Percentiles rank a stretch among this genome's conserved stretches.
phyloP scores from a whole-genome alignment of 106 monocot species.

The Posidonia australis region DNA sequence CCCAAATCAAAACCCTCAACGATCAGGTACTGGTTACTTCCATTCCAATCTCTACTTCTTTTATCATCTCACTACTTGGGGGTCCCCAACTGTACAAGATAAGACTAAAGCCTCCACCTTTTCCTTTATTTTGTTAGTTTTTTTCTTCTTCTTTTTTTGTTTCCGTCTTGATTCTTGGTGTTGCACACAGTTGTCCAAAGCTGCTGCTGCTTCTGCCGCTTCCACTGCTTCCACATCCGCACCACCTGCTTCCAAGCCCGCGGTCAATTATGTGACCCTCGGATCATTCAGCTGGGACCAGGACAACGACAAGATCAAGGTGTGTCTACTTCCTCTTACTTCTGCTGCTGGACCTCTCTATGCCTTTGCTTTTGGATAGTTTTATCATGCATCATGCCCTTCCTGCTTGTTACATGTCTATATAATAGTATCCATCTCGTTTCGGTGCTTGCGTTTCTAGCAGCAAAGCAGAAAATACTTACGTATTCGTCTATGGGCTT shows the following conservation, averaged over 20 bases:
- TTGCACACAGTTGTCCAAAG: slow-evolving; percentile 1
- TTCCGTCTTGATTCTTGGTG: not conserved
- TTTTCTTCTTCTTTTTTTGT: slow-evolving; percentile 1
- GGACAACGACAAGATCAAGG: slow-evolving; percentile 83
- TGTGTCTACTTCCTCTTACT: slow-evolving; percentile 4
- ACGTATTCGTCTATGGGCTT: too few relatives aligned
- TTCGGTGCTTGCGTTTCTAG: too few relatives aligned
- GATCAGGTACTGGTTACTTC: slow-evolving; percentile 27
- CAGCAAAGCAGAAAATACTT: too few relatives aligned
- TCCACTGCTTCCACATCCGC: slow-evolving; percentile 4
- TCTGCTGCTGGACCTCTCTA: too few relatives aligned
- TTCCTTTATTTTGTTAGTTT: not conserved
- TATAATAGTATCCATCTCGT: too few relatives aligned
- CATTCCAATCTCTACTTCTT: not conserved
- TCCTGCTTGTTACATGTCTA: too few relatives aligned
- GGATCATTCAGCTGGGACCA: slow-evolving; percentile 97
- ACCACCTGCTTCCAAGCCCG: not conserved
- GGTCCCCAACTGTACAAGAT: too few relatives aligned
- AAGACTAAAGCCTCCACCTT: too few relatives aligned
- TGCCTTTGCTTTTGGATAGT: too few relatives aligned
- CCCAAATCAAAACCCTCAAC: slow-evolving; percentile 45
- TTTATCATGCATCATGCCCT: too few relatives aligned
- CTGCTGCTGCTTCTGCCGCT: slow-evolving; percentile 5
- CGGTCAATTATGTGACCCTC: slow-evolving; percentile 39
- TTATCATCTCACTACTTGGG: not conserved